Evolutionary conservation across 352 stramenopile species (phyloP), one percentile per base, ranked within the genome.

Genomic region (Phytophthora fragariae): DNA sequence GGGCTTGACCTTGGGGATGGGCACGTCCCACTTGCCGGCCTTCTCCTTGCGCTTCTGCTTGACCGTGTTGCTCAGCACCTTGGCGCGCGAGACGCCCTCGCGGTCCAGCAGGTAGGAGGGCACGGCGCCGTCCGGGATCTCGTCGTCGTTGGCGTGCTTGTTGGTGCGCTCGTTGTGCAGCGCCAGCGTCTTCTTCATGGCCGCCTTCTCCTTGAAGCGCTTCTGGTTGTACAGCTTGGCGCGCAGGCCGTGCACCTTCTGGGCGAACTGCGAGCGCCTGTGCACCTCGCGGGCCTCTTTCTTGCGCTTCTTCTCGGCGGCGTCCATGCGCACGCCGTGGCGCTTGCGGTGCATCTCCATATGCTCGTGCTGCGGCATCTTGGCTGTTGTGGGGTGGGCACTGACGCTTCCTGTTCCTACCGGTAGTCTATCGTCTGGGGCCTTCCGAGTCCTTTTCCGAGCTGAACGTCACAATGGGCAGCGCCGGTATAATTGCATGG

Each of bases 11-110:
- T 99, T 99, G 37, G 98, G 98, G 76, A 99, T 98, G 19, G 98
- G 98, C 50, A 99, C 98, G 71, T 99, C 96, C 98, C 98, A 99
- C 84, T 99, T 99, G 62, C 98, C 98, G 19, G 98, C 98, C 86
- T 99, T 99, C 88, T 99, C 98, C 84, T 99, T 99, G 69, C 98
- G 90, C 85, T 99, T 99, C 90, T 99, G 98, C 84, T 99, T 99
- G 24, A 99, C 97, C 33, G 98, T 99, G 88, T 99, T 99, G 83
- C 91, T 99, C 66, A 99, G 86, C 61, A 99, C 98, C 83, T 99
- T 99, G 70, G 98, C 98, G 41, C 98, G 92, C 60, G 92, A 98
- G 12, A 99, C 98, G 46, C 97, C 98, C 78, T 99, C 98, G 70
- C 98, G 93, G 88, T 99, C 98, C 17, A 99, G 84, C 80, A 99